Evolutionary conservation across 2,329 filamentous ascomycete species (phyloP).

Genomic region (Aureobasidium zeae): DNA sequence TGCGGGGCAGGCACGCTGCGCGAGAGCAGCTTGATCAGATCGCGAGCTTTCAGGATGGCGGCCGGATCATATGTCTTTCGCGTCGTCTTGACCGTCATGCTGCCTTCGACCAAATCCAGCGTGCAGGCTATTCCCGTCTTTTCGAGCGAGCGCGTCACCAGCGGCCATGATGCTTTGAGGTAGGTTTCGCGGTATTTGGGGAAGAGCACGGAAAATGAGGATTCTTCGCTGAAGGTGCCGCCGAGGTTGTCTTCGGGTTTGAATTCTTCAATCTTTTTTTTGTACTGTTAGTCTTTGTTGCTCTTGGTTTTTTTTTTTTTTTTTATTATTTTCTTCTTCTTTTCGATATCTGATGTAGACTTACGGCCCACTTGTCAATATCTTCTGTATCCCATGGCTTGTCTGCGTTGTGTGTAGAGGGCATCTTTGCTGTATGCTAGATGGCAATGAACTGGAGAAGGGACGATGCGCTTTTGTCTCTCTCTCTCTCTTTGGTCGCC

Average conservation of each 20-base stretch:
- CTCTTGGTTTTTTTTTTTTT: neutral
- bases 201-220: conserved; percentile 74
- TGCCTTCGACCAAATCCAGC: conserved; percentile 88
- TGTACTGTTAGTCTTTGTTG: too few relatives aligned
- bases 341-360: neutral
- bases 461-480: too few relatives aligned
- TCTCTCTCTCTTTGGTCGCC: conserved; percentile 8
- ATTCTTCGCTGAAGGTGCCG: conserved; percentile 87
- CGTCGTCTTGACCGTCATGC: conserved; percentile 94
- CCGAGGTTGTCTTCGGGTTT: conserved; percentile 74
- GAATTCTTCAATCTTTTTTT: conserved; percentile 62
- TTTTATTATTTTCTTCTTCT: too few relatives aligned
- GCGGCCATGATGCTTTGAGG: conserved; percentile 83
- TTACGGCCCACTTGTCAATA: conserved; percentile 85
- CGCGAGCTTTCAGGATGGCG: conserved; percentile 83
- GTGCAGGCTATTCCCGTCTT: conserved; percentile 84
- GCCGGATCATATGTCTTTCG: conserved; percentile 86
- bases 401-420: conserved; percentile 78
- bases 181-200: conserved; percentile 96
- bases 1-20: conserved; percentile 87
- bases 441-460: neutral
- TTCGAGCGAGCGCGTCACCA: conserved; percentile 78
- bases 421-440: conserved; percentile 48
- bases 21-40: conserved; percentile 86
- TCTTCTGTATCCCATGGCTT: conserved; percentile 96